Evolutionary conservation across 179 eudicot genomes (phyloP).

Genomic region (Heliamphora pulchella): DNA sequence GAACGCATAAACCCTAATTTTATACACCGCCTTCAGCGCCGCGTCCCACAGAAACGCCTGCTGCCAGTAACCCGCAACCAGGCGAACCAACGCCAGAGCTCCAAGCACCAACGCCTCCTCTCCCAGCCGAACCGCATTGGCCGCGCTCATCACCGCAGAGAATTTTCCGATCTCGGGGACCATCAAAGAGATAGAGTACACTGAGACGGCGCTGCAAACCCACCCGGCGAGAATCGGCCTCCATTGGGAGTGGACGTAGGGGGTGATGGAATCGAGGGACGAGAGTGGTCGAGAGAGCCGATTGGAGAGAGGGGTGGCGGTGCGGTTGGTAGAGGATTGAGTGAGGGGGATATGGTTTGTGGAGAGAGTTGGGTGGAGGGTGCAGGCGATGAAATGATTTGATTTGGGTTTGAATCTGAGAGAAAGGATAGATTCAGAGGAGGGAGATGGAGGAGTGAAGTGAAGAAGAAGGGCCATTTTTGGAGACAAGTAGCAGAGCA

Average conservation of each 20-base stretch:
- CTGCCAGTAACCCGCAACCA: slow-evolving; percentile 58
- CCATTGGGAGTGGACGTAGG: slow-evolving; percentile 66
- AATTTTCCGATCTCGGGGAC: slow-evolving; percentile 50
- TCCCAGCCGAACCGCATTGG: slow-evolving; percentile 22
- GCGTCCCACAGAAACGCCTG: slow-evolving; percentile 83
- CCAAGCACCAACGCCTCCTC: slow-evolving; percentile 45
- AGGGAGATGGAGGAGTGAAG: not conserved
- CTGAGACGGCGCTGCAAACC: slow-evolving; percentile 63
- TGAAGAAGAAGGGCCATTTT: slow-evolving; percentile 15
- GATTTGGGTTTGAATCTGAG: slow-evolving; percentile 10
- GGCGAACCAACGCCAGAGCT: slow-evolving; percentile 36
- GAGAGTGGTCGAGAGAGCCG: slow-evolving; percentile 18
- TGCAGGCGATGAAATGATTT: slow-evolving; percentile 1
- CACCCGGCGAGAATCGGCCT: slow-evolving; percentile 60
- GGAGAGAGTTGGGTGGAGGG: slow-evolving; percentile 9
- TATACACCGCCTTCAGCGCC: slow-evolving; percentile 44
- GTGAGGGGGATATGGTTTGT: slow-evolving; percentile 13
- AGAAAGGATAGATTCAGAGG: not conserved
- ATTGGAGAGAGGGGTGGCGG: slow-evolving; percentile 3
- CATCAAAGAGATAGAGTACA: slow-evolving; percentile 55
- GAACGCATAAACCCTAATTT: slow-evolving; percentile 54
- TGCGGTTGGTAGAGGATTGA: slow-evolving; percentile 18
- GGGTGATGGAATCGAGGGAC: slow-evolving; percentile 36
- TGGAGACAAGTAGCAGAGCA: not conserved
- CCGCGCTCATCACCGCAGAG: slow-evolving; percentile 28